These are phyloP conservation scores for Aspergillus luchuensis DNA, from an alignment of 2,329 filamentous ascomycete genomes.

Conservation along the genomic window DNA sequence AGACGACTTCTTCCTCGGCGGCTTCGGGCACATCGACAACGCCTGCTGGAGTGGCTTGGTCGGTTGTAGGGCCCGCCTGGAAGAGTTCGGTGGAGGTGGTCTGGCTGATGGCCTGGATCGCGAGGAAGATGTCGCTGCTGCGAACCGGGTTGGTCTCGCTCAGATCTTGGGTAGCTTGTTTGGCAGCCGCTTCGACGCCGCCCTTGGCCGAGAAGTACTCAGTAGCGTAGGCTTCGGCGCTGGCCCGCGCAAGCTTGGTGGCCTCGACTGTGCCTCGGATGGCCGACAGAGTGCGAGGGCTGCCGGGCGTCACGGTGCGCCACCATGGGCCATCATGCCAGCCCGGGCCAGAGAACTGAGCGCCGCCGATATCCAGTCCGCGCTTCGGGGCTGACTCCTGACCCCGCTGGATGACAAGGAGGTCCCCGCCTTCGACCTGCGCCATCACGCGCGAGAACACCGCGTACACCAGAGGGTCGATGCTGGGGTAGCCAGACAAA, in stretches of 20 bases:
- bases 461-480: constrained; percentile 87
- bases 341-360: constrained; percentile 47
- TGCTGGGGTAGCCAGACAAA: constrained; percentile 86
- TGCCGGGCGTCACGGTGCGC: constrained; percentile 61
- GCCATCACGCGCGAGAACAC: constrained; percentile 96
- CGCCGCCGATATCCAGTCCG: constrained; percentile 49
- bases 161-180: constrained; percentile 74
- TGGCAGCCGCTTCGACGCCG: constrained; percentile 77
- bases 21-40: constrained; percentile 41
- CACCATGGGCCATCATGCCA: constrained; percentile 98
- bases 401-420: constrained; percentile 91
- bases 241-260: constrained; percentile 86
- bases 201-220: constrained; percentile 81
- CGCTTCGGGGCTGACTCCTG: constrained; percentile 76
- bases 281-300: constrained; percentile 73
- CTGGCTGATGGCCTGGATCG: constrained; percentile 83
- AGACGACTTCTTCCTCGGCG: constrained; percentile 64
- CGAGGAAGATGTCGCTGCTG: constrained; percentile 90
- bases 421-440: constrained; percentile 96
- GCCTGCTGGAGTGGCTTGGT: constrained; percentile 34
- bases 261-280: constrained; percentile 82
- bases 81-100: constrained; percentile 69
- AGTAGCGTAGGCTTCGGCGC: constrained; percentile 80
- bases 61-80: constrained; percentile 53
- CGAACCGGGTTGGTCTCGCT: constrained; percentile 86